Evolutionary conservation across 75 land plant species (phyloP).

Genomic region (Pseudotsuga menziesii): DNA sequence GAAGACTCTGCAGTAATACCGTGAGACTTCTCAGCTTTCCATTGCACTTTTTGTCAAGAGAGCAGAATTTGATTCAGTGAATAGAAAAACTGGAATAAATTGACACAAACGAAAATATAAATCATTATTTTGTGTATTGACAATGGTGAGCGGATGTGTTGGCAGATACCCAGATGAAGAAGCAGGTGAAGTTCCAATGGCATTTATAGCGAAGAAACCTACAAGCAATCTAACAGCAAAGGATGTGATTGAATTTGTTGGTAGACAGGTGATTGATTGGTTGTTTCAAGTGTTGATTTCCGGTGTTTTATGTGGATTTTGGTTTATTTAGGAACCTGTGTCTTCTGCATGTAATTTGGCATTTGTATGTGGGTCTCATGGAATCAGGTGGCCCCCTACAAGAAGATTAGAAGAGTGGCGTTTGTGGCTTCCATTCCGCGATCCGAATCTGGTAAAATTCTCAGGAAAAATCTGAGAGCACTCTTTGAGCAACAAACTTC

Average conservation of each 20-base stretch:
- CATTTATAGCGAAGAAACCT: constrained; percentile 4
- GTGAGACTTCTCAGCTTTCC: not conserved
- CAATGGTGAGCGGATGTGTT: not conserved
- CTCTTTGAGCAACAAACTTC: no score
- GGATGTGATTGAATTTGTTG: constrained; percentile 13
- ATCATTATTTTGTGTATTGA: not conserved
- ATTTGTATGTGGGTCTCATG: not conserved
- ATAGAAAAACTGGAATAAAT: not conserved
- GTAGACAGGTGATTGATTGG: constrained; percentile 9
- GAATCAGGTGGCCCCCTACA: constrained; percentile 56
- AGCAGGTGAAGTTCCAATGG: constrained; percentile 21
- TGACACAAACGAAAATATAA: not conserved
- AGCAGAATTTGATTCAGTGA: not conserved
- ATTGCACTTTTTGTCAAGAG: not conserved
- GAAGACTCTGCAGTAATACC: constrained; percentile 22
- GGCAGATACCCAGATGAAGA: constrained; percentile 25
- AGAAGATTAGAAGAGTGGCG: constrained; percentile 45
- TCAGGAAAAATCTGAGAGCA: constrained; percentile 31
- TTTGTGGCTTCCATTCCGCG: constrained; percentile 40
- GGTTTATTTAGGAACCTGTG: no score
- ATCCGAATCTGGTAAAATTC: constrained; percentile 45
- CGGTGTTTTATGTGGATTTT: no score
- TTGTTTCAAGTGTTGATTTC: not conserved
- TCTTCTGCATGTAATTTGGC: no score
- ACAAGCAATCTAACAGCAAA: constrained; percentile 4